Conservation (phyloP, 192 early-diverging fungal species). For the Coemansia sp. region DNA sequence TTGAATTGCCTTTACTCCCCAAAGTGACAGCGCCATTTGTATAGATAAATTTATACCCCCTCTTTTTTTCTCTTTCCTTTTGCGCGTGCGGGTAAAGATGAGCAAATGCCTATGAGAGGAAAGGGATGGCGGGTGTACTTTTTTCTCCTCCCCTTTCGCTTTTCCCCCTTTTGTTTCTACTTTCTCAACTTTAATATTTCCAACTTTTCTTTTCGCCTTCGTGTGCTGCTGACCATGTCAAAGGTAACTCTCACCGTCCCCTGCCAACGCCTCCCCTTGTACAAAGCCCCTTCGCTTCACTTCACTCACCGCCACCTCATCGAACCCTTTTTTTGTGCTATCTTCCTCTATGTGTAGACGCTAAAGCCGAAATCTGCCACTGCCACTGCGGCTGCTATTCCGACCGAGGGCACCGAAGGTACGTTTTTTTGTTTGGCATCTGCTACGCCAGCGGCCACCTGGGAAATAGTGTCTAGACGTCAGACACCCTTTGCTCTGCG, state of each 20-base stretch:
- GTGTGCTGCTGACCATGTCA: constrained; percentile 15
- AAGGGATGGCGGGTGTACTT: constrained; percentile 4
- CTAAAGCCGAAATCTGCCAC: constrained; percentile 13
- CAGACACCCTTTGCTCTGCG: background rate
- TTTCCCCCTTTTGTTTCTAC: background rate
- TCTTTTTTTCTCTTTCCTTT: constrained; percentile 1
- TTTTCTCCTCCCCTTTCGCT: background rate
- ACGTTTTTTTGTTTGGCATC: background rate
- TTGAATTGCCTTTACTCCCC: background rate
- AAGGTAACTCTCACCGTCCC: constrained; percentile 7
- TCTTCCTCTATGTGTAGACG: constrained; percentile 13
- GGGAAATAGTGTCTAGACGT: background rate
- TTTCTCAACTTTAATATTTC: constrained; percentile 2
- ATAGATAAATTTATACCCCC: no score
- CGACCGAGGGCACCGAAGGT: constrained; percentile 17
- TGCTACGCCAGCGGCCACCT: background rate
- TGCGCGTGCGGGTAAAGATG: background rate
- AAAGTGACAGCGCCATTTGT: background rate
- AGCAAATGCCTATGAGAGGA: background rate
- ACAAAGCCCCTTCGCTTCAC: background rate
- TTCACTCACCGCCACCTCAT: constrained; percentile 3
- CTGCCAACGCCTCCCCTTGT: background rate
- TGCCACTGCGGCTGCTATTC: constrained; percentile 5
- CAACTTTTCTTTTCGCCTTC: constrained; percentile 13
- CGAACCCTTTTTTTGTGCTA: background rate